These are phyloP conservation scores for Daldinia sp. DNA, from an alignment of 2,329 filamentous ascomycete genomes.

Conservation along the genomic window DNA sequence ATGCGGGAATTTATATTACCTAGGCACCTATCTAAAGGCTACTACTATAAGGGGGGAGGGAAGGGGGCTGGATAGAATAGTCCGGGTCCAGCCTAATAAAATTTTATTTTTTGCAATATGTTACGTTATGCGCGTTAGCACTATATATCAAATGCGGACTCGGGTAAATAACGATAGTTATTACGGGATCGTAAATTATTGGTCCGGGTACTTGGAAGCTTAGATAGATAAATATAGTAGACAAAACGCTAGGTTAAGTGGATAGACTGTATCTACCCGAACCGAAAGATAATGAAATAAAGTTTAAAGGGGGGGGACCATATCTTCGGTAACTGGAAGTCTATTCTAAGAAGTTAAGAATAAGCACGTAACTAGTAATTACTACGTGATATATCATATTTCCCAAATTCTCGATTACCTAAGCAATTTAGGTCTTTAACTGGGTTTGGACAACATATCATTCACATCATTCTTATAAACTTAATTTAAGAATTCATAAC, in stretches of 20 bases:
- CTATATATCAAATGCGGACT: background rate
- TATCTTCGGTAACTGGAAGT: background rate
- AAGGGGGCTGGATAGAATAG: too few relatives aligned
- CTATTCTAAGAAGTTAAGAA: background rate
- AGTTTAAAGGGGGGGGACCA: background rate
- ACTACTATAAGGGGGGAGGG: background rate
- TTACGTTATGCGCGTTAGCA: too few relatives aligned
- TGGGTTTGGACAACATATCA: too few relatives aligned
- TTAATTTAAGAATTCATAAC: background rate
- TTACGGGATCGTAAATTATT: background rate
- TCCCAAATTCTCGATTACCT: too few relatives aligned
- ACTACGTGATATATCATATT: too few relatives aligned
- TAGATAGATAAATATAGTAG: background rate
- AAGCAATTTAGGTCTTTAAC: too few relatives aligned
- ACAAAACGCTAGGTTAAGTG: background rate
- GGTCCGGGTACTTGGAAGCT: background rate
- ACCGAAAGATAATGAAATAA: background rate
- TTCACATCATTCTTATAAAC: too few relatives aligned
- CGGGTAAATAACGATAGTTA: background rate
- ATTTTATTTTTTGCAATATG: too few relatives aligned
- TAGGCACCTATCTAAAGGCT: too few relatives aligned
- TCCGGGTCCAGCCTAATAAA: background rate
- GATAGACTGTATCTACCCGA: constrained; percentile 1
- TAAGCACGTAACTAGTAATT: too few relatives aligned
- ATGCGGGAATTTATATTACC: background rate